Base-by-base conservation (phyloP, 305 asterid genomes). In the Stenogyne calaminthoides region DNA sequence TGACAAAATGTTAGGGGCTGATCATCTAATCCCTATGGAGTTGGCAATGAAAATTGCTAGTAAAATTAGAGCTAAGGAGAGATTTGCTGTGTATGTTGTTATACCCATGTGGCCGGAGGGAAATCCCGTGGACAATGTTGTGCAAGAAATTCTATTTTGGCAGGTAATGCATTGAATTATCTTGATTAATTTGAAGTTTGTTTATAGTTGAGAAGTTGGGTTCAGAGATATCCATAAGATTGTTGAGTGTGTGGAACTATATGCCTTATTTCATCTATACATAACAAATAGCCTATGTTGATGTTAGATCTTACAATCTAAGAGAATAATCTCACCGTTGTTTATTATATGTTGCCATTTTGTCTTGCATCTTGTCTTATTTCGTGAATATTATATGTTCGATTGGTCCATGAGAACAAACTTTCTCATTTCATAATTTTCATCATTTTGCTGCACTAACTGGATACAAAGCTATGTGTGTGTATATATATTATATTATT, bases 91-190 rank as follows among this genome's bases (percentile, higher is more conserved):
- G 34, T 92, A 89, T 75, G 76, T 90, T 73, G 81, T 92, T 34
- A 2, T 92, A 73, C 98, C 98, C 69, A 86, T 92, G 98, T 92
- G 98, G 98, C 96, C 98, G 22, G 98, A 92, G 82, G 98, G 98
- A 73, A 91, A 86, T 77, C 97, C 98, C 32, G 86, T 72, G 29
- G 84, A 94, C 73, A 78, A 71, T 84, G 84, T 88, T 54, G 4
- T 88, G 95, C 98, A 92, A 85, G 98, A 92, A 85, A 92, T 92
- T 75, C 92, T 90, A 40, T 90, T 81, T 82, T 92, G 97, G 98
- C 98, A 92, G 98, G 98, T 88, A 73, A 74, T 65, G 54, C 67
- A 56, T 65, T 22, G 4, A 16, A 9, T 25, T 78, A 51, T 65
- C 69, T 61, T 75, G 58, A 39, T 51, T 71, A 36, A 22, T 36